Conservation (phyloP, 2,329 filamentous ascomycete genomes). For the Cordyceps militaris region DNA sequence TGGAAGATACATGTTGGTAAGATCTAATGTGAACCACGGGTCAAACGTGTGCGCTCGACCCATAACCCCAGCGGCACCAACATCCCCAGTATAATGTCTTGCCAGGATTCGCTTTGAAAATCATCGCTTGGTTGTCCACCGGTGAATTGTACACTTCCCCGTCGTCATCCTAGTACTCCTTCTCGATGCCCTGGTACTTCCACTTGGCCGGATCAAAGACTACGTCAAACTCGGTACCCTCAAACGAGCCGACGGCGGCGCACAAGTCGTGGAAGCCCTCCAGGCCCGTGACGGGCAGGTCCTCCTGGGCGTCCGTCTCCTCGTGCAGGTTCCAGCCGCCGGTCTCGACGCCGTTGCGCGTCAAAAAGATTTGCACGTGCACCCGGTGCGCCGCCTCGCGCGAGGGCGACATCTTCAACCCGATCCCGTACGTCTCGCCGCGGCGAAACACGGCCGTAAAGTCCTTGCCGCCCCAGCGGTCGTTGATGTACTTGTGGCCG, state of each 20-base stretch:
- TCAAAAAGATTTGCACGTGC: slow-evolving; percentile 54
- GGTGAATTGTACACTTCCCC: background rate
- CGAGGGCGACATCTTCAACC: slow-evolving; percentile 52
- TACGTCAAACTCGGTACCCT: slow-evolving; percentile 60
- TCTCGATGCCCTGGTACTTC: slow-evolving; percentile 36
- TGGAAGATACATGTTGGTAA: too few species aligned
- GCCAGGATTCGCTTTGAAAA: background rate
- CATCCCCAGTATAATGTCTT: background rate
- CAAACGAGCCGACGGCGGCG: slow-evolving; percentile 64
- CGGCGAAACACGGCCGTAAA: slow-evolving; percentile 58
- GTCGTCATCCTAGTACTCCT: background rate
- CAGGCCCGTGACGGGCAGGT: slow-evolving; percentile 57
- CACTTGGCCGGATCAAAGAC: slow-evolving; percentile 54
- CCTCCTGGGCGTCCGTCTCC: slow-evolving; percentile 57
- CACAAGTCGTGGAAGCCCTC: slow-evolving; percentile 66
- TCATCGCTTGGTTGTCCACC: background rate
- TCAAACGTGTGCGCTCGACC: too few species aligned
- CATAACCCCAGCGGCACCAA: too few species aligned
- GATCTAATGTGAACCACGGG: too few species aligned
- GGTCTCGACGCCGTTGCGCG: slow-evolving; percentile 52
- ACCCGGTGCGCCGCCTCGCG: slow-evolving; percentile 18
- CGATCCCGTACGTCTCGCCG: slow-evolving; percentile 63
- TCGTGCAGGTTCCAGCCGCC: slow-evolving; percentile 69
- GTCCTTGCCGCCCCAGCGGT: slow-evolving; percentile 63
- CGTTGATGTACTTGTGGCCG: slow-evolving; percentile 68